Evolutionary conservation across 1,139 yeast species (phyloP).

Genomic region (Blastobotrys serpentis): DNA sequence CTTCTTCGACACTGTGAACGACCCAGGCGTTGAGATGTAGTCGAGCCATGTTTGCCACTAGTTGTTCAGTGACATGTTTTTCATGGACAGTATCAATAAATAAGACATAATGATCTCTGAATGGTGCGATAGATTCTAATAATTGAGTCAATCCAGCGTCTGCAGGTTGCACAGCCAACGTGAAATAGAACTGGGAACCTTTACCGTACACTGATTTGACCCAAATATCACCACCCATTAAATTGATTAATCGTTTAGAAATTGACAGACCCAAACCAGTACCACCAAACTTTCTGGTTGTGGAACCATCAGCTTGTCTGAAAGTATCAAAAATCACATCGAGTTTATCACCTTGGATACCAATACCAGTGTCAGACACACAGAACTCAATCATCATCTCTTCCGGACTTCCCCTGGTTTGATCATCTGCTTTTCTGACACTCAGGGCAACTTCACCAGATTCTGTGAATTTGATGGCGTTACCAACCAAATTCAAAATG

Average conservation of each 20-base stretch:
- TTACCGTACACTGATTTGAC: conserved; percentile 77
- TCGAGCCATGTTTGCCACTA: conserved; percentile 50
- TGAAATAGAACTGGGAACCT: conserved; percentile 79
- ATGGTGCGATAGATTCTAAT: conserved; percentile 70
- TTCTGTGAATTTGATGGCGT: conserved; percentile 83
- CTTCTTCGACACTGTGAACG: conserved; percentile 44
- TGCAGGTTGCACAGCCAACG: conserved; percentile 75
- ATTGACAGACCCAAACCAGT: conserved; percentile 85
- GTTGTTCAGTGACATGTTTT: conserved; percentile 49
- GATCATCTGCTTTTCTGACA: conserved; percentile 43
- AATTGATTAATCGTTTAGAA: conserved; percentile 78
- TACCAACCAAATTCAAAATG: conserved; percentile 78
- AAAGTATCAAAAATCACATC: conserved; percentile 84
- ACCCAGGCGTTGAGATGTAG: conserved; percentile 44
- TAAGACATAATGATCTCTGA: conserved; percentile 65
- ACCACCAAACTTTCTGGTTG: conserved; percentile 89
- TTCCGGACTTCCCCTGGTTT: conserved; percentile 45
- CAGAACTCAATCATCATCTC: conserved; percentile 75
- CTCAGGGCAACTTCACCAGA: conserved; percentile 63
- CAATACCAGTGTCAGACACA: conserved; percentile 87
- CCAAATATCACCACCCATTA: conserved; percentile 91
- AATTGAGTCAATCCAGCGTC: conserved; percentile 61
- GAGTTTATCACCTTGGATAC: conserved; percentile 77
- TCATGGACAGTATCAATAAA: conserved; percentile 68
- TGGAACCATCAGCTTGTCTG: conserved; percentile 91